Evolutionary conservation across 148 eudicot genomes (phyloP), one percentile per base, ranked within the genome.

Genomic region (Linanthus parryae): DNA sequence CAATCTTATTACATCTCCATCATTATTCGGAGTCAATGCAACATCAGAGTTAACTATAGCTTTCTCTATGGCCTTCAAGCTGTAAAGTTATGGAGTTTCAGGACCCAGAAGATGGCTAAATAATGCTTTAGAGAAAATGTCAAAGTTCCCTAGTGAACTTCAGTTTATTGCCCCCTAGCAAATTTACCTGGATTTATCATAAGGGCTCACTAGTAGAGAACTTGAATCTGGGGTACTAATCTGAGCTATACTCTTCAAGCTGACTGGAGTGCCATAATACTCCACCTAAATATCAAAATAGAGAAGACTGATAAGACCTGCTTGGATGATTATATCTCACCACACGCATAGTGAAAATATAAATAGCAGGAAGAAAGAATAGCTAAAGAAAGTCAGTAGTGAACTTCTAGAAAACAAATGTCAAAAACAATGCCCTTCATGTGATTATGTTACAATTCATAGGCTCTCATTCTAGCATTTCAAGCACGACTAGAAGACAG

Each of bases 21-120:
- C 99, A 70, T 92, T 92, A 62, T 57, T 92, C 51, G 96, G 96
- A 62, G 79, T 82, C 63, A 88, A 7, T 60, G 88, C 99, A 73
- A 92, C 72, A 54, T 75, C 80, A 48, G 99, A 82, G 68, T 45
- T 61, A 22, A 92, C 95, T 44, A 92, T 76, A 57, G 99, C 99
- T 76, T 92, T 92, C 78, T 92, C 99, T 58, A 92, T 92, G 39
- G 66, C 48, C 76, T 92, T 92, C 65, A 92, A 88, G 63, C 99
- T 92, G 88, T 58, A 59, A 64, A 73, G 37, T 1, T 35, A 18
- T 21, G 16, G 24, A 47, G 27, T 45, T 14, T 16, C 5, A n/a
- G n/a, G n/a, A n/a, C n/a, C n/a, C n/a, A n/a, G n/a, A n/a, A n/a
- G n/a, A n/a, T n/a, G n/a, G n/a, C n/a, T n/a, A n/a, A n/a, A n/a